Base-by-base conservation (phyloP, 140 eudicot genomes). In the Stevia rebaudiana region DNA sequence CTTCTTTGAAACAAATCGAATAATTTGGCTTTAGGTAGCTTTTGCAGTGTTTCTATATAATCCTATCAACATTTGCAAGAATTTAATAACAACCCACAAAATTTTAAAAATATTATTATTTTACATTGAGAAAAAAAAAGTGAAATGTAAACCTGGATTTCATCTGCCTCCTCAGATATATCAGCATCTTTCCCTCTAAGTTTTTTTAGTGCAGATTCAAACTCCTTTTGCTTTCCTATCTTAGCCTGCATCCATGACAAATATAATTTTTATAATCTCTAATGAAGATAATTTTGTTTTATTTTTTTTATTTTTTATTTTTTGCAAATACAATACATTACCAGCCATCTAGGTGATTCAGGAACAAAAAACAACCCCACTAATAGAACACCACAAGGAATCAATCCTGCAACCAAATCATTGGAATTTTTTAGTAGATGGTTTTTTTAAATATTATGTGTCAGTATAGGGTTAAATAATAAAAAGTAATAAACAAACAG, bases 321-420 rank as follows among this genome's bases (percentile, higher is more conserved):
- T n/a, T n/a, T n/a, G n/a, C n/a, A n/a, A n/a, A n/a, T n/a, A 40
- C 33, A 22, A 30, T 65, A 13, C 25, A 76, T 75, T 78, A 85
- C 97, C 76, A 89, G 87, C 97, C 97, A 86, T 77, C 95, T 80
- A 11, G 98, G 98, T 59, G 96, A 81, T 69, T 91, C 98, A 37
- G 98, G 98, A 65, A 85, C 82, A 74, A 91, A 44, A 55, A 72
- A 72, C 41, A 87, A 83, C 42, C 98, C 96, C 30, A 83, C 39
- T 63, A 91, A 59, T 43, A 84, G 80, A 75, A 88, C 76, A 11
- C 65, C 87, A 65, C 98, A 91, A 43, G 98, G 98, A 50, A 79
- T 62, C 43, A 87, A 68, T 63, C 89, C 97, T 89, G 87, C 82
- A 83, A 53, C 51, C 44, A 68, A 22, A 35, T 31, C 22, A 41